Evolutionary conservation across 345 rosid species (phyloP), one percentile per base, ranked within the genome.

Genomic region (Pelargonium nanum): DNA sequence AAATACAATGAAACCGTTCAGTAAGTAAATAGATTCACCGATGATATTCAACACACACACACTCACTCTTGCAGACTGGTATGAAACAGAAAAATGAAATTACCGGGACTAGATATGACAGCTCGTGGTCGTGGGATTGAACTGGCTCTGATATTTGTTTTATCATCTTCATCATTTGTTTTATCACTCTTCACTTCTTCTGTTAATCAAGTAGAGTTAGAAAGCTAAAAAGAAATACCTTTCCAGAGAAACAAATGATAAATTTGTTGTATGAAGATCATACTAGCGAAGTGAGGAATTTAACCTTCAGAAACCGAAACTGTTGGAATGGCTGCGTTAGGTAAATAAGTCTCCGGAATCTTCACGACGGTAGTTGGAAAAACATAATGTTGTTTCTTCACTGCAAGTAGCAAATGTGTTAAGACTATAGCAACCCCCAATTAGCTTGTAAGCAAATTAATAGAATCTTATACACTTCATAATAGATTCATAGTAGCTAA

Each of bases 31-130:
- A 21, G 25, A 55, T 16, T 16, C 19, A 50, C 53, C 53, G 8
- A 19, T 50, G 53, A 4, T 16, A 21, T 50, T 19, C 53, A 50
- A 9, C 19, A 1, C 19, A n/a, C 53, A 50, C 19, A 50, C 22
- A 55, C 9, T 17, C 12, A 55, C 6, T 13, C 9, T 6, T 6
- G n/a, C 56, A n/a, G 3, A 53, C 1, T 21, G 21, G 57, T 7
- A 22, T 22, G 13, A 55, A 56, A 22, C 7, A 16, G 4, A 9
- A 24, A 21, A 56, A 24, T 8, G 19, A 17, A 69, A 54, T 70
- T 73, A 83, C 92, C 81, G 20, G 85, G 88, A 70, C 92, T 85
- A 22, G 92, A 85, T 58, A 83, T 22, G 53, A 85, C 82, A 65
- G 92, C 92, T 45, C 92, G 84, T 10, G 88, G 91, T 10, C 85